phyloP scores from a whole-genome alignment of 129 eudicot genomes.

The Centaurea solstitialis region DNA sequence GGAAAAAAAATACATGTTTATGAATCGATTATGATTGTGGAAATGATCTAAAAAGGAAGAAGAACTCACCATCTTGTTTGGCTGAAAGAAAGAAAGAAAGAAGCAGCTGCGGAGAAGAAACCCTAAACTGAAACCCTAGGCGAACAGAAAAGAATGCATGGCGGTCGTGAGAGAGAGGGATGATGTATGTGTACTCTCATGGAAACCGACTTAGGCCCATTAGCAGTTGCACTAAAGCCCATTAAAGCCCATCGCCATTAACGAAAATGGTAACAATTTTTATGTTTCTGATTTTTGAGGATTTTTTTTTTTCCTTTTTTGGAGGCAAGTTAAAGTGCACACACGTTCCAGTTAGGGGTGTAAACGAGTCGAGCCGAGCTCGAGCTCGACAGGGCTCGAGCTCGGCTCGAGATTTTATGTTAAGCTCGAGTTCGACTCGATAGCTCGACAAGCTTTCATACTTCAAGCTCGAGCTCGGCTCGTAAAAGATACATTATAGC shows the following conservation, averaged over 20 bases:
- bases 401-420: no score
- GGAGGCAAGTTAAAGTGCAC: no score
- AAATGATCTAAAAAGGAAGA: not conserved
- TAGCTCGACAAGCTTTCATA: no score
- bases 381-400: no score
- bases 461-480: no score
- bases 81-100: no score
- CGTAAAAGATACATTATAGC: no score
- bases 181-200: not conserved
- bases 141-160: not conserved
- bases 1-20: not conserved
- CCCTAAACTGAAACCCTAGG: not conserved
- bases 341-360: no score
- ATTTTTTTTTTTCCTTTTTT: no score
- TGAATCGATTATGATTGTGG: not conserved
- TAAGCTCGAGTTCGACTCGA: no score
- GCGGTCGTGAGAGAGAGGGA: not conserved
- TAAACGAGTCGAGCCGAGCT: no score
- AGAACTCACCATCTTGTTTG: conserved; percentile 21
- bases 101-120: not conserved
- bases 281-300: no score
- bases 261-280: not conserved
- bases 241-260: not conserved
- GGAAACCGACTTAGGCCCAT: not conserved
- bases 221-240: not conserved